Evolutionary conservation across 345 rosid genomes (phyloP).

Genomic region (Linum trigynum): DNA sequence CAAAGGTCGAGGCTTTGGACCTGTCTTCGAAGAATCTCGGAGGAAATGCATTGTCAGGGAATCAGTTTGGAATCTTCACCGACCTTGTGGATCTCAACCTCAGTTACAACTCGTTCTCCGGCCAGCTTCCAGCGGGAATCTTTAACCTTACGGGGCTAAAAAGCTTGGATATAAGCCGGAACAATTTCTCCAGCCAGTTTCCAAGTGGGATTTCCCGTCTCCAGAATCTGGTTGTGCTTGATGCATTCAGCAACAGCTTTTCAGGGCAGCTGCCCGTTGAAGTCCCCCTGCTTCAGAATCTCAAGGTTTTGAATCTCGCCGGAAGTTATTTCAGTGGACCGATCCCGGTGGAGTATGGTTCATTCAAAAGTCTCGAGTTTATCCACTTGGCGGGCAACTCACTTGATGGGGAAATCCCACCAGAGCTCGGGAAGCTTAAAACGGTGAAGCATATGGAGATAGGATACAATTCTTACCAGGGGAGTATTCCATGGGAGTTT

Average conservation of each 20-base stretch:
- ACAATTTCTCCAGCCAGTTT: slow-evolving; percentile 70
- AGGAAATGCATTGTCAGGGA: slow-evolving; percentile 40
- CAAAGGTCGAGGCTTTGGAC: slow-evolving; percentile 46
- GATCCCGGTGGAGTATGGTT: slow-evolving; percentile 65
- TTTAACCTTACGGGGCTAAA: slow-evolving; percentile 42
- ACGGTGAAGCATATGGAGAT: slow-evolving; percentile 85
- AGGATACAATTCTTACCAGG: slow-evolving; percentile 73
- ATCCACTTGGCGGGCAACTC: slow-evolving; percentile 78
- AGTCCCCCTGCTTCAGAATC: slow-evolving; percentile 42
- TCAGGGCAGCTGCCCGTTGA: slow-evolving; percentile 61
- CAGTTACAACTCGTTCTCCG: slow-evolving; percentile 68
- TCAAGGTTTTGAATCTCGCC: slow-evolving; percentile 68
- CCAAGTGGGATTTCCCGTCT: slow-evolving; percentile 46
- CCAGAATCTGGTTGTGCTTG: slow-evolving; percentile 38
- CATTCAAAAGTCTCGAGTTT: slow-evolving; percentile 57
- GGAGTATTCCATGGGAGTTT: slow-evolving; percentile 66
- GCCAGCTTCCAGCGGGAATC: slow-evolving; percentile 49
- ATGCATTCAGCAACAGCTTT: slow-evolving; percentile 90
- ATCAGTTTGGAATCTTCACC: slow-evolving; percentile 41
- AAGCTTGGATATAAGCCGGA: slow-evolving; percentile 73
- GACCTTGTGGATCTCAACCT: slow-evolving; percentile 74
- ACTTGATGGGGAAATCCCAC: slow-evolving; percentile 54
- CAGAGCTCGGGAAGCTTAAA: slow-evolving; percentile 55
- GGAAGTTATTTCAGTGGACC: slow-evolving; percentile 88
- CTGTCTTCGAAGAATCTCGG: slow-evolving; percentile 57